A percentile compares a stretch with the other conserved stretches of the same genome.
phyloP scores from a whole-genome alignment of 2,329 filamentous ascomycete species.

The Verticillium isaacii region DNA sequence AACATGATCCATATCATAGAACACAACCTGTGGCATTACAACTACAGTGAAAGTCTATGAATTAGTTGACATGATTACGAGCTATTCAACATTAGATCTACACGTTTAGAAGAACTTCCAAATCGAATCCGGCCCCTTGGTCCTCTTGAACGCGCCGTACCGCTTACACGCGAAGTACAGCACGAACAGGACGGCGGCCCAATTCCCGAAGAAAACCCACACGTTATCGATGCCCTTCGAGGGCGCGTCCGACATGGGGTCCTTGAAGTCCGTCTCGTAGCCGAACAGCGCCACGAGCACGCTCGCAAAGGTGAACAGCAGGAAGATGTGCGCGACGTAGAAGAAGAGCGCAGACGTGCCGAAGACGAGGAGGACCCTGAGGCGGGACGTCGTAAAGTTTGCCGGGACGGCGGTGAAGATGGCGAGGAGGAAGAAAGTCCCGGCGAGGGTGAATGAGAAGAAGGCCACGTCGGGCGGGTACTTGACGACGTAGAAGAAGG shows the following conservation, averaged over 20 bases:
- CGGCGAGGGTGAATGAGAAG: conserved; percentile 33
- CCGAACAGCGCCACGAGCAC: conserved; percentile 26
- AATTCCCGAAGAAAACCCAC: conserved; percentile 30
- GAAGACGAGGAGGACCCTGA: conserved; percentile 34
- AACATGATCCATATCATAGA: no score
- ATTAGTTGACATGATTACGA: no score
- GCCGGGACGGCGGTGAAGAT: conserved; percentile 28
- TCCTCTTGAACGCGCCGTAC: conserved; percentile 38
- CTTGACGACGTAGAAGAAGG: conserved; percentile 43
- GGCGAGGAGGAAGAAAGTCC: conserved; percentile 33
- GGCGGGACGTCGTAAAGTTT: conserved; percentile 17
- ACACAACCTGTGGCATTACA: no score
- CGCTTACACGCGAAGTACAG: conserved; percentile 35
- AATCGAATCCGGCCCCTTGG: conserved; percentile 33
- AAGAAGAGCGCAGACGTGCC: conserved; percentile 44
- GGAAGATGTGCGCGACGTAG: conserved; percentile 32
- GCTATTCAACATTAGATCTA: neutral
- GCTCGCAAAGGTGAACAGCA: conserved; percentile 22
- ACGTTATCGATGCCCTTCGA: conserved; percentile 30
- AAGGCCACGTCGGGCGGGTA: conserved; percentile 43
- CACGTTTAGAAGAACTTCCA: conserved; percentile 40
- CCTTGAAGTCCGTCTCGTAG: conserved; percentile 20
- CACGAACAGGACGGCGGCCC: conserved; percentile 26
- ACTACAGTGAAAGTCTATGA: no score
- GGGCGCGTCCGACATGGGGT: conserved; percentile 18